These are phyloP conservation scores for Cytospora paraplurivora DNA, from an alignment of 2,329 filamentous ascomycete species.

Conservation along the genomic window DNA sequence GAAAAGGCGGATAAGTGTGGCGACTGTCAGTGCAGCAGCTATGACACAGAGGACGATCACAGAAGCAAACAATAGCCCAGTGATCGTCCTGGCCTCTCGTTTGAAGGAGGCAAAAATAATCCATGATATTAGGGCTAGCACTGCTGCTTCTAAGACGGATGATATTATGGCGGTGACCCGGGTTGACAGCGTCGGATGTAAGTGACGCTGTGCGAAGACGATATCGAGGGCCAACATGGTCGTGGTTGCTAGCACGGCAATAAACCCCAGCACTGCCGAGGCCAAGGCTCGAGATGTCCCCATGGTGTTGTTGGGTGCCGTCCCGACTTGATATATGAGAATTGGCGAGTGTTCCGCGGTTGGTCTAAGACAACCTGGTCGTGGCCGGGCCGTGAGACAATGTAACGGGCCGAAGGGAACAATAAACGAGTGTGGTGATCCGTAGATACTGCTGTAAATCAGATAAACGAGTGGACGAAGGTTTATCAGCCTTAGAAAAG, in stretches of 20 bases:
- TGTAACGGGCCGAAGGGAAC: constrained; percentile 19
- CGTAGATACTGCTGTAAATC: constrained; percentile 25
- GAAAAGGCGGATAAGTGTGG: constrained; percentile 46
- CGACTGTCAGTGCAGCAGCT: constrained; percentile 49
- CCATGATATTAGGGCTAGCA: constrained; percentile 40
- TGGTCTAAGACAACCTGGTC: constrained; percentile 23
- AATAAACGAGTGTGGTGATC: constrained; percentile 20
- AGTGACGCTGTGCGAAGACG: constrained; percentile 42
- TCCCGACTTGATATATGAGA: constrained; percentile 23
- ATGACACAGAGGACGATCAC: constrained; percentile 46
- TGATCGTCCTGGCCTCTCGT: constrained; percentile 33
- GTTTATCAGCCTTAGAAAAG: constrained; percentile 22
- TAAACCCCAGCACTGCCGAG: constrained; percentile 40
- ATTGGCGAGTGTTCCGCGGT: constrained; percentile 21
- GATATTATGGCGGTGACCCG: constrained; percentile 43
- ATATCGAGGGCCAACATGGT: constrained; percentile 45
- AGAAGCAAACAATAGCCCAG: constrained; percentile 41
- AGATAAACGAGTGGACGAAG: constrained; percentile 29
- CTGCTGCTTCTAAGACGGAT: constrained; percentile 41
- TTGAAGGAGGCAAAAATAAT: constrained; percentile 37
- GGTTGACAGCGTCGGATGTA: constrained; percentile 36
- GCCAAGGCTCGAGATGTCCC: constrained; percentile 32
- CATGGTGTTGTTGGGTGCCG: constrained; percentile 21
- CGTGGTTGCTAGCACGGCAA: constrained; percentile 43
- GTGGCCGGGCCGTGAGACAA: constrained; percentile 16